Evolutionary conservation across 164 flowering plant species (phyloP), one percentile per base, ranked within the genome.

Genomic region (Nymphaea colorata): DNA sequence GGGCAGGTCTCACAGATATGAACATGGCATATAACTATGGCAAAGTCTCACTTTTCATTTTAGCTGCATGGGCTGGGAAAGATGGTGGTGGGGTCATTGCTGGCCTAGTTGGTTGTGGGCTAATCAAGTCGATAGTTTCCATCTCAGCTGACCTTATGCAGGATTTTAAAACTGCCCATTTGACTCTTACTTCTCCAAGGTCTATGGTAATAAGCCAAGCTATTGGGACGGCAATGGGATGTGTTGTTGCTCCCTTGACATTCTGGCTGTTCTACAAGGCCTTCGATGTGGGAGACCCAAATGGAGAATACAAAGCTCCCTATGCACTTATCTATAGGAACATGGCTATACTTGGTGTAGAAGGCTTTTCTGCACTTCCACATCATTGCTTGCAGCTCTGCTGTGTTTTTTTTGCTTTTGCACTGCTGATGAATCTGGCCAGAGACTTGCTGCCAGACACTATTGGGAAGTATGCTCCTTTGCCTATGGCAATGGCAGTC

Each of bases 401-500:
- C 61, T 86, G 78, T 65, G 95, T 85, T 4, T 91, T 91, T 68
- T 94, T 94, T 51, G 80, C 73, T 16, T 87, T 88, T 62, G 96
- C 96, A 3, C 65, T 86, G 4, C 76, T 57, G 47, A 79, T 83
- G 44, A 89, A 94, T 78, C 61, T 91, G 76, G 41, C 76, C 59
- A 81, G 85, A 68, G 97, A 94, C 67, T 42, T 79, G 43, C 59
- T 71, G 3, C 89, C 91, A 0, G 41, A 71, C 44, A 84, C 72
- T 6, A 66, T 85, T 2, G 90, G 84, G 62, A 87, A 80, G 63
- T 88, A 79, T 79, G 74, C 87, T 7, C 98, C 98, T 0, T 81
- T 94, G 41, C 98, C 98, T 0, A 94, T 94, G 91, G 97, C 90
- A 17, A 91, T 94, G 97, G 98, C 95, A 1, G 93, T 89, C 53